A percentile compares a stretch with the other conserved stretches of the same genome.
These are phyloP conservation scores for Cutaneotrichosporon sp. DNA, from an alignment of 1,284 basidiomycete genomes.

Conservation along the genomic window DNA sequence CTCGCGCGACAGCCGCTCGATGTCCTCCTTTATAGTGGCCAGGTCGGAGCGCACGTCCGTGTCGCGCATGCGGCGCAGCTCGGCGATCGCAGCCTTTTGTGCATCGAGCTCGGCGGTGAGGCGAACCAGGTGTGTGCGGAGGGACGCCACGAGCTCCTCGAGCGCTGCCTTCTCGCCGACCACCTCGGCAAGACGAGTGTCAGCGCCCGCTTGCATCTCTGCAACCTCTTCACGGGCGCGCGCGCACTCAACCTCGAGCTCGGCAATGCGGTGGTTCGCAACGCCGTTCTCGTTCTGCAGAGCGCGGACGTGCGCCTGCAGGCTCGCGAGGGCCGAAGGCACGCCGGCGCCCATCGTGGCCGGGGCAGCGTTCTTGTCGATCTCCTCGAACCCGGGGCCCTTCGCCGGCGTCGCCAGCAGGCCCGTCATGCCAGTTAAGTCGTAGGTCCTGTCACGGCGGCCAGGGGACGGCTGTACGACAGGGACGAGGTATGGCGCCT, in stretches of 20 bases:
- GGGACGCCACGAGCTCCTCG: slow-evolving; percentile 69
- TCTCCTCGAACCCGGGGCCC: slow-evolving; percentile 33
- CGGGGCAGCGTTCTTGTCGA: slow-evolving; percentile 44
- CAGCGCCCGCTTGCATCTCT: slow-evolving; percentile 35
- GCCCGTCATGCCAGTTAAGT: slow-evolving; percentile 50
- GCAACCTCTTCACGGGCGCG: slow-evolving; percentile 54
- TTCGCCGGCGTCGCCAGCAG: slow-evolving; percentile 51
- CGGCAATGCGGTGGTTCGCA: slow-evolving; percentile 70
- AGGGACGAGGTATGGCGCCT: background rate
- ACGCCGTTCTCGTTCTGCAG: slow-evolving; percentile 77
- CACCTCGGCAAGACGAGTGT: slow-evolving; percentile 56
- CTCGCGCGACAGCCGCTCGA: slow-evolving; percentile 66
- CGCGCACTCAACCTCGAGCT: slow-evolving; percentile 73
- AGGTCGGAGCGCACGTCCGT: slow-evolving; percentile 57
- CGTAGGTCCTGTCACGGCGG: slow-evolving; percentile 27
- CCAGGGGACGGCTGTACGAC: background rate
- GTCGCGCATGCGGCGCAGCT: slow-evolving; percentile 57
- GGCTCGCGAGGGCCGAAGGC: slow-evolving; percentile 38
- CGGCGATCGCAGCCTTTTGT: slow-evolving; percentile 64
- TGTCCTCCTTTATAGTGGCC: slow-evolving; percentile 56
- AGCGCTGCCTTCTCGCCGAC: slow-evolving; percentile 85
- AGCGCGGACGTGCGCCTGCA: slow-evolving; percentile 45
- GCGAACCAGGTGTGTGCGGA: slow-evolving; percentile 70
- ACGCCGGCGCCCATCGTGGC: slow-evolving; percentile 29
- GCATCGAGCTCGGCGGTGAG: slow-evolving; percentile 73